Evolutionary conservation across 257 asterid genomes (phyloP), one percentile per base, ranked within the genome.

Genomic region (Cruciata laevipes): DNA sequence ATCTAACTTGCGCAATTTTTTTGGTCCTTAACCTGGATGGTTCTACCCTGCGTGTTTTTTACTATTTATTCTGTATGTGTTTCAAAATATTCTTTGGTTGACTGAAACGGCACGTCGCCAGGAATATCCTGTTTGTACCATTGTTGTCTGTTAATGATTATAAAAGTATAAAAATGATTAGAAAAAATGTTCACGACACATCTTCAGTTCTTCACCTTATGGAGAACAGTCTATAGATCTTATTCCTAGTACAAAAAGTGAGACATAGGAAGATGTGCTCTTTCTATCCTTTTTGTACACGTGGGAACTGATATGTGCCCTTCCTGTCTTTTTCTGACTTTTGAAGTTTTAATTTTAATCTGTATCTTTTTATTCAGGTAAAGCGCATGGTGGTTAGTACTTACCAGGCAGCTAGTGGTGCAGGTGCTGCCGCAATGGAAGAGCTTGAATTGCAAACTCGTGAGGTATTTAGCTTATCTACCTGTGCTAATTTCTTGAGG

Each of bases 381-480:
- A 76, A 61, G 51, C 86, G 84, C 69, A 82, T 82, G 86, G 84
- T 82, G 44, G 82, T 82, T 71, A 82, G 86, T 71, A 82, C 86
- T 17, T 82, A 82, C 69, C 86, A 82, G 74, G 86, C 86, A 49
- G 86, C 86, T 61, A 82, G 86, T 67, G 86, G 86, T 52, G 96
- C 95, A 5, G 99, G 99, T 42, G 99, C 99, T 62, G 97, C 99
- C 58, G 97, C 97, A 68, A 93, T 93, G 99, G 97, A 88, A 83
- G 99, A 93, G 83, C 90, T 93, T 66, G 95, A 82, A 78, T 90
- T 40, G 72, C 99, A 93, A 68, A 88, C 96, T 68, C 97, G 95
- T 70, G 96, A 90, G 95, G 97, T 90, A 58, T 65, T 72, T 70
- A 63, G 30, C 62, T 18, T 7, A 71, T 51, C 52, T 60, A 27